Evolutionary conservation across 805 yeast genomes (phyloP), one percentile per base, ranked within the genome.

Genomic region (Isabelozyma pseudorhagii): DNA sequence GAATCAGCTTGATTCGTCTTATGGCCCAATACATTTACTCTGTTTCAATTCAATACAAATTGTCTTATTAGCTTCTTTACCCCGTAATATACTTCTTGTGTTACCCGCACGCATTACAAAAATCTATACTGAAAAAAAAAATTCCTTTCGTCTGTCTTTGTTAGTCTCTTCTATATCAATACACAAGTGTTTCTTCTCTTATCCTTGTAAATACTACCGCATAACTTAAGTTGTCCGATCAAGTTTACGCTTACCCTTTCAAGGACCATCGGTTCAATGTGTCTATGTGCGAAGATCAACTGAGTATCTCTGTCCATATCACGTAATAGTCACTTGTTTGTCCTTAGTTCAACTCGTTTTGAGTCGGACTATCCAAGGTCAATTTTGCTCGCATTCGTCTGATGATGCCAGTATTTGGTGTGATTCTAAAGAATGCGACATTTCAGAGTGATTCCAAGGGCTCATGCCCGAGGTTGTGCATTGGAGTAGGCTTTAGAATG

Each of bases 211-310:
- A 7, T 9, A 10, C 27, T n/a, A 28, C 42, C 71, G 75, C 75
- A 68, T 63, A 69, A 71, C 77, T 74, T 74, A 72, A 74, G 78
- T 74, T 72, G 78, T 47, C 73, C 74, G 77, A 59, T 69, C 56
- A 52, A 58, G 58, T 52, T 46, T 42, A 41, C 21, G 54, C 68
- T 58, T 57, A 60, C 63, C 69, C 54, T 50, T 57, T 46, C 48
- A 47, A n/a, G 52, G 69, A 67, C 67, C 75, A 68, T 65, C 77
- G 76, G 71, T 57, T 59, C 76, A 68, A 73, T 73, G 78, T 74
- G 78, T 74, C 78, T 63, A 65, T 72, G 66, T 74, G 78, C 78
- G 74, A 57, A 74, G 62, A 72, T 40, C 44, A 58, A 59, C 27
- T 38, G n/a, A 51, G 42, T 50, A 40, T 48, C 53, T 38, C 11